A percentile compares a stretch with the other conserved stretches of the same genome.
These are phyloP conservation scores for Solanum tarijense DNA, from an alignment of 257 asterid genomes.

Conservation along the genomic window DNA sequence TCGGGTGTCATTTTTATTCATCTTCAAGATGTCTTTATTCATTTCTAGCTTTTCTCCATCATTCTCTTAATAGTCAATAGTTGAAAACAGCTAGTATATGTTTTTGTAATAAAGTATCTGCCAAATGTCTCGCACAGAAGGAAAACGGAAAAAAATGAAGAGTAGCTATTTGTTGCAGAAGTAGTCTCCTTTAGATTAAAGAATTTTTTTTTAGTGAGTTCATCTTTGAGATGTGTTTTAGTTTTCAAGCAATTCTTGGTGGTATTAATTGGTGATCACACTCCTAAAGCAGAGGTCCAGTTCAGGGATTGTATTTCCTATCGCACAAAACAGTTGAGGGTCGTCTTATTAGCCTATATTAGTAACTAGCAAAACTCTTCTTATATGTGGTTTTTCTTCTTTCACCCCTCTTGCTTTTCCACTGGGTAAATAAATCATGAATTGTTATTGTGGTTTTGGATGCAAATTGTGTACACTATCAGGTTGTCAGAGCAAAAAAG, in stretches of 20 bases:
- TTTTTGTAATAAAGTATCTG: not conserved
- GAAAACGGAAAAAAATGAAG: not conserved
- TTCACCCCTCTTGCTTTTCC: not conserved
- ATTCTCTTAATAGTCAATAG: not conserved
- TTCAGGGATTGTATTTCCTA: not conserved
- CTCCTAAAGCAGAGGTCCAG: not conserved
- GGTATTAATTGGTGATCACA: not conserved
- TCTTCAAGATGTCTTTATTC: not conserved
- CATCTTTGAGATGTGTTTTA: not conserved
- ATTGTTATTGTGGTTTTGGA: not conserved
- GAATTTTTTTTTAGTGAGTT: not conserved
- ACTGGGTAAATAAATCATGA: not conserved
- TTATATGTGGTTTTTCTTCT: not conserved
- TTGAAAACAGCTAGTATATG: not conserved
- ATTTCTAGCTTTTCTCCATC: not conserved
- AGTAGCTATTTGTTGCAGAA: not conserved
- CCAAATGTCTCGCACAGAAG: not conserved
- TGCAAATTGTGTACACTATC: not conserved
- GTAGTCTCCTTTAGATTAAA: not conserved
- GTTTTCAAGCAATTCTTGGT: not conserved
- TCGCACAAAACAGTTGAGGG: not conserved
- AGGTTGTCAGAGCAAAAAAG: conserved; percentile 98
- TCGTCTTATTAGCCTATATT: not conserved
- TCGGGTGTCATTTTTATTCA: not conserved
- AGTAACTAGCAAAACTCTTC: not conserved